Conservation (phyloP, 208 protist genomes). For the Trypanosoma rangeli region DNA sequence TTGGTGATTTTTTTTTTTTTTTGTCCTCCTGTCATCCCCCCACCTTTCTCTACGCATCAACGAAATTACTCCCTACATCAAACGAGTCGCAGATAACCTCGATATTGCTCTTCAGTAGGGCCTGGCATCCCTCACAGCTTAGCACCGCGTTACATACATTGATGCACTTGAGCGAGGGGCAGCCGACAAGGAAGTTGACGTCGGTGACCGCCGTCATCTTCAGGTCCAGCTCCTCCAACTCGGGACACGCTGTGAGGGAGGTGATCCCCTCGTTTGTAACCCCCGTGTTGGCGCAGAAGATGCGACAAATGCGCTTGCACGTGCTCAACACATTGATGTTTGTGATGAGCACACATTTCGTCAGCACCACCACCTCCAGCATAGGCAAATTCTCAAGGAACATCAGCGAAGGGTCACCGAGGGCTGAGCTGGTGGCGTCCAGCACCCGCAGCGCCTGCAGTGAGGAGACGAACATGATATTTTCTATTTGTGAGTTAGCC, state of each 20-base stretch:
- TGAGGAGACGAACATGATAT: constrained; percentile 60
- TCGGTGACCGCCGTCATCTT: constrained; percentile 67
- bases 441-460: constrained; percentile 57
- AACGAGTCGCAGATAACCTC: constrained; percentile 77
- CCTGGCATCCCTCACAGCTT: constrained; percentile 46
- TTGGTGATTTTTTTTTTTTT: constrained; percentile 8
- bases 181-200: constrained; percentile 55
- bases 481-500: constrained; percentile 53
- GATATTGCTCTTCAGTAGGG: constrained; percentile 38
- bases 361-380: constrained; percentile 75
- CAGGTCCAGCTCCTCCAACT: constrained; percentile 77
- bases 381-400: constrained; percentile 55
- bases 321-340: constrained; percentile 78
- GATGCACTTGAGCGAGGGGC: constrained; percentile 55
- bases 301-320: constrained; percentile 69
- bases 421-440: constrained; percentile 49
- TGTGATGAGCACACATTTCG: constrained; percentile 63
- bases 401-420: constrained; percentile 63
- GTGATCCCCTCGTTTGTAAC: constrained; percentile 76
- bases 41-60: constrained; percentile 14
- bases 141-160: constrained; percentile 61
- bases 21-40: no score
- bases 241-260: constrained; percentile 47
- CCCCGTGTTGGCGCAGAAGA: constrained; percentile 61
- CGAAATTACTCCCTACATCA: constrained; percentile 27